These are phyloP conservation scores for Hortiboletus flavorubellus DNA, from an alignment of 768 basidiomycete genomes.

Conservation along the genomic window DNA sequence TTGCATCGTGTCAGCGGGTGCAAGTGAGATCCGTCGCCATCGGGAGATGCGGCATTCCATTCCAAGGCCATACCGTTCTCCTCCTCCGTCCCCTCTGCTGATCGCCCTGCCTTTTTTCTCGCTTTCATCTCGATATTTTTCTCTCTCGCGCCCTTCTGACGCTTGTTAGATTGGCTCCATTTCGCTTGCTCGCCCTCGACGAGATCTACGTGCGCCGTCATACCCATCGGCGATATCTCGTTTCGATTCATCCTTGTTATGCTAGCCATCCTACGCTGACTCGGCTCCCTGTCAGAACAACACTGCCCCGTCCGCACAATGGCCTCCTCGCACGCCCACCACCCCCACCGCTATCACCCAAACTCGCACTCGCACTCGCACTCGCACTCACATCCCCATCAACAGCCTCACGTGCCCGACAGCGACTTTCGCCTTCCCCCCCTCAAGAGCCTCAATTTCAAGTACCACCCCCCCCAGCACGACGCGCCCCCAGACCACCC, in stretches of 20 bases:
- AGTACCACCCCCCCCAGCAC: slow-evolving; percentile 36
- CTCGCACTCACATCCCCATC: slow-evolving; percentile 24
- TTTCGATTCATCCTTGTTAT: slow-evolving; percentile 14
- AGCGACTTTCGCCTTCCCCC: slow-evolving; percentile 61
- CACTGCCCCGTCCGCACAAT: slow-evolving; percentile 27
- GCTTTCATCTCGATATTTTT: slow-evolving; percentile 5
- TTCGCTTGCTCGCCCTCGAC: neutral
- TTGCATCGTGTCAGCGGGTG: slow-evolving; percentile 31
- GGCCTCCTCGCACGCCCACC: slow-evolving; percentile 42
- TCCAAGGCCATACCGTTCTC: slow-evolving; percentile 4
- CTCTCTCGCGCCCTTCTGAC: neutral
- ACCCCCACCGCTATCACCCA: slow-evolving; percentile 16
- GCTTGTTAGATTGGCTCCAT: neutral
- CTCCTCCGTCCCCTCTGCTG: slow-evolving; percentile 5
- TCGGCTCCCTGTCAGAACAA: slow-evolving; percentile 4
- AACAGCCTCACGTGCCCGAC: slow-evolving; percentile 37
- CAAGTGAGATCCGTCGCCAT: slow-evolving; percentile 54
- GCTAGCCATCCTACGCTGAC: slow-evolving; percentile 1
- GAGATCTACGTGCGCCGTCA: slow-evolving; percentile 21
- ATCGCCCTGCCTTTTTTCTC: slow-evolving; percentile 26
- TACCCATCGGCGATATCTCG: slow-evolving; percentile 20
- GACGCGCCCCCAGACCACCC: slow-evolving; percentile 13
- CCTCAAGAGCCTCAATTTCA: slow-evolving; percentile 70
- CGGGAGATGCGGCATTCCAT: slow-evolving; percentile 53
- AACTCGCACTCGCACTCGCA: neutral